A percentile compares a stretch with the other conserved stretches of the same genome.
These are phyloP conservation scores for Aplosporella prunicola DNA, from an alignment of 2,329 filamentous ascomycete genomes.

Conservation along the genomic window DNA sequence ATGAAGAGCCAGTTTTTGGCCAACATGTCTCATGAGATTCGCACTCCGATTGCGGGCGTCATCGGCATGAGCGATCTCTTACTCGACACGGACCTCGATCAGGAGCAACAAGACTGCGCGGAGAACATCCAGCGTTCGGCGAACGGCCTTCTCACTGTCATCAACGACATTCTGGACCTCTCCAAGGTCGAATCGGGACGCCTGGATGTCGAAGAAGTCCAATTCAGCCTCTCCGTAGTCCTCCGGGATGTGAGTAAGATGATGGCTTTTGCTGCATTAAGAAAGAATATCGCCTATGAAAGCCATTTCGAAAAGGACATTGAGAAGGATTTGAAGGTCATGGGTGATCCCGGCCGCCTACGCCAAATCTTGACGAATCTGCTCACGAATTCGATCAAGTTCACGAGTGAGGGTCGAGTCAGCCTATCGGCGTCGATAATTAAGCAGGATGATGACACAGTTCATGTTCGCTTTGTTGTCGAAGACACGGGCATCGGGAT, in stretches of 20 bases:
- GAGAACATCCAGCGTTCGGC: constrained; percentile 72
- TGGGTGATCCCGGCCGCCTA: constrained; percentile 76
- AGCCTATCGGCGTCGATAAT: constrained; percentile 56
- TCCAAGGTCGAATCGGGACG: constrained; percentile 75
- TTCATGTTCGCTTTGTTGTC: constrained; percentile 61
- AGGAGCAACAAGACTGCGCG: constrained; percentile 65
- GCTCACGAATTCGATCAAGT: constrained; percentile 46
- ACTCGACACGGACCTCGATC: constrained; percentile 55
- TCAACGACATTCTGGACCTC: constrained; percentile 86
- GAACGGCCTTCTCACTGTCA: constrained; percentile 73
- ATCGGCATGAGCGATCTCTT: constrained; percentile 72
- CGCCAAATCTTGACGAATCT: constrained; percentile 77
- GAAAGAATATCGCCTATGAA: constrained; percentile 66
- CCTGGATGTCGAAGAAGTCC: constrained; percentile 69
- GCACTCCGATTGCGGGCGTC: constrained; percentile 70
- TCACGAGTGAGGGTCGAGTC: constrained; percentile 29
- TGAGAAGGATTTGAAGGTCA: constrained; percentile 61
- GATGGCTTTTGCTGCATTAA: constrained; percentile 74
- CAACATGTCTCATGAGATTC: constrained; percentile 75
- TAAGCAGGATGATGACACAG: constrained; percentile 53
- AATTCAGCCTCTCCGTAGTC: constrained; percentile 65
- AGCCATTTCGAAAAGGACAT: constrained; percentile 55
- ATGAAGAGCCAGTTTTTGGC: constrained; percentile 73
- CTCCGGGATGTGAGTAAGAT: constrained; percentile 76
- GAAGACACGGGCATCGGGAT: constrained; percentile 77